Conservation (phyloP, 176 grass and related monocot species). For the Triticum urartu region DNA sequence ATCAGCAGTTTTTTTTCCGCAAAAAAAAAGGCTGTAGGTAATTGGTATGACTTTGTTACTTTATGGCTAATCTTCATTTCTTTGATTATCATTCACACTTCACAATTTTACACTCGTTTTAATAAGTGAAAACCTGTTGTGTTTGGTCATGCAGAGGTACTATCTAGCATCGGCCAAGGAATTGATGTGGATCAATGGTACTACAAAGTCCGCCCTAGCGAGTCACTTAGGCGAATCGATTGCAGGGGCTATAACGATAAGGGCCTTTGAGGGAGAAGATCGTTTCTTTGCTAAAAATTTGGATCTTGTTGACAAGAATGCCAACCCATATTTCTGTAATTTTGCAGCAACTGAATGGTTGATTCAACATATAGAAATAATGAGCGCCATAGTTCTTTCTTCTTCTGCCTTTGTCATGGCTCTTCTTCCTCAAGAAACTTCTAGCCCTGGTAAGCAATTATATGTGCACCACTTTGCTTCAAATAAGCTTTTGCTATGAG, state of each 20-base stretch:
- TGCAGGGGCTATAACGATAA: constrained; percentile 76
- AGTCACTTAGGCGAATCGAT: constrained; percentile 92
- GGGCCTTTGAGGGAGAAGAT: constrained; percentile 82
- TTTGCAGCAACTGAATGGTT: constrained; percentile 88
- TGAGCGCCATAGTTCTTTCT: constrained; percentile 75
- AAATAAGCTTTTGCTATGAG: no score
- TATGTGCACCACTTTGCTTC: neutral
- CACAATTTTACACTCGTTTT: no score
- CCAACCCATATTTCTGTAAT: constrained; percentile 76
- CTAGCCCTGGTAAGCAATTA: constrained; percentile 61
- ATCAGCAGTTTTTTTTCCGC: no score
- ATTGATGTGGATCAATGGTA: constrained; percentile 96
- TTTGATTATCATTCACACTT: no score
- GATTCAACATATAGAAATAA: constrained; percentile 73
- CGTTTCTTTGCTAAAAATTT: constrained; percentile 79
- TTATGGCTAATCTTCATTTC: no score
- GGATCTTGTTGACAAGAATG: constrained; percentile 84
- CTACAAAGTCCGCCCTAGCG: constrained; percentile 78
- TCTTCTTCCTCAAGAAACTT: constrained; percentile 74
- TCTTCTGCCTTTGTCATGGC: constrained; percentile 76
- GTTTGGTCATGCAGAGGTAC: constrained; percentile 62
- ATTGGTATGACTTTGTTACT: no score
- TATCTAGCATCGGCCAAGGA: constrained; percentile 87
- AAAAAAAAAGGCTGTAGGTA: no score
- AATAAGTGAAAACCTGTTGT: neutral